A percentile compares a stretch with the other conserved stretches of the same genome.
phyloP scores from a whole-genome alignment of 2,329 filamentous ascomycete genomes.

The Ophiostoma piceae region DNA sequence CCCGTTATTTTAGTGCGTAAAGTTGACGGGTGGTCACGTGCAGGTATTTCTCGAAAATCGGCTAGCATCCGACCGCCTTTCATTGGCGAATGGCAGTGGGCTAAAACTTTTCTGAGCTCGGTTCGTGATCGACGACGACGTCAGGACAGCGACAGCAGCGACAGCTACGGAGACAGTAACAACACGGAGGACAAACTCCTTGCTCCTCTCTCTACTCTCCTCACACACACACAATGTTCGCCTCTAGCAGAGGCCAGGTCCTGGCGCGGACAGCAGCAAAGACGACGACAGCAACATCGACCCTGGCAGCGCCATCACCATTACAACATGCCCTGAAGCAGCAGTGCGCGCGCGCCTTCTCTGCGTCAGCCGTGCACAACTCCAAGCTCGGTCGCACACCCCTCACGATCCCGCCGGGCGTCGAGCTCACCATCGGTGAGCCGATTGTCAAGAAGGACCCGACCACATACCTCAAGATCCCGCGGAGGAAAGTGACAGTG shows the following conservation, averaged over 20 bases:
- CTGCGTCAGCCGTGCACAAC: constrained; percentile 57
- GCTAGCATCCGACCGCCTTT: neutral
- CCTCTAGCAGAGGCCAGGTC: constrained; percentile 47
- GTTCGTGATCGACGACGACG: constrained; percentile 16
- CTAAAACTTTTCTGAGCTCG: constrained; percentile 25
- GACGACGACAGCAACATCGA: constrained; percentile 28
- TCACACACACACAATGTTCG: constrained; percentile 21
- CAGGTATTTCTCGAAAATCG: neutral
- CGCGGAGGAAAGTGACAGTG: constrained; percentile 65
- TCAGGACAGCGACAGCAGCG: neutral
- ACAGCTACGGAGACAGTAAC: neutral
- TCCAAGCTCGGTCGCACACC: constrained; percentile 85
- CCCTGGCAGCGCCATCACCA: constrained; percentile 32
- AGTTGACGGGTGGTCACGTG: constrained; percentile 20
- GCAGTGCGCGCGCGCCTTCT: constrained; percentile 49
- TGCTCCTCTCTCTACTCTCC: neutral
- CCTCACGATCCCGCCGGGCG: constrained; percentile 75
- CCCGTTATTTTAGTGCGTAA: neutral
- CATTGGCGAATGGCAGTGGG: constrained; percentile 8
- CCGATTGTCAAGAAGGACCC: constrained; percentile 49
- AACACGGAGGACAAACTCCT: neutral
- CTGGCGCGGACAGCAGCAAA: constrained; percentile 49
- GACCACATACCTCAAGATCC: constrained; percentile 56
- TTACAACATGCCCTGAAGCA: neutral
- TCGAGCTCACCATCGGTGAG: constrained; percentile 68